A percentile compares a stretch with the other conserved stretches of the same genome.
Conservation (phyloP, 176 grass and related monocot species). For the Microstegium vimineum region DNA sequence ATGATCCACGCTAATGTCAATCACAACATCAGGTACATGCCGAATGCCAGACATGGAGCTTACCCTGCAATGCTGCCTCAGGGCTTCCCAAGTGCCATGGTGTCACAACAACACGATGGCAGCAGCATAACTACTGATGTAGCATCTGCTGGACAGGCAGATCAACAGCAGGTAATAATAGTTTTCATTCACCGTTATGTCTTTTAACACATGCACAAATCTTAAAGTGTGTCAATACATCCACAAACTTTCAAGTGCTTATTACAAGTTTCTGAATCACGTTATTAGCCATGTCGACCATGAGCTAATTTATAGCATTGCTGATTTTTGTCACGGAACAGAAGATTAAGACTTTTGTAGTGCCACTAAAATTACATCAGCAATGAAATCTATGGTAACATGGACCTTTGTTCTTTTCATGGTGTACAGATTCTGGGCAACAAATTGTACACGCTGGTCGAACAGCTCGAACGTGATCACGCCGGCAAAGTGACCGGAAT, state of each 20-base stretch:
- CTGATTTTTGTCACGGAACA: not conserved
- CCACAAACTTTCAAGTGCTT: not conserved
- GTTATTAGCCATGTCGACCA: not conserved
- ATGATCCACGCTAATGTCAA: not conserved
- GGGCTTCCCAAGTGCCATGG: not conserved
- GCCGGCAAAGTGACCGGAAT: slow-evolving; percentile 52
- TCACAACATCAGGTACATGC: slow-evolving; percentile 11
- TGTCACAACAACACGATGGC: not conserved
- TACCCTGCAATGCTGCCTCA: not conserved
- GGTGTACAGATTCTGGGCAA: slow-evolving; percentile 41
- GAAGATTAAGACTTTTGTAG: not conserved
- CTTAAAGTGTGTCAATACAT: not conserved
- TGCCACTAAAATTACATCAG: not conserved
- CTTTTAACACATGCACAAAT: not conserved
- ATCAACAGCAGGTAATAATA: slow-evolving; percentile 28
- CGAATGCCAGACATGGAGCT: not conserved
- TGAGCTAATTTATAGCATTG: not conserved
- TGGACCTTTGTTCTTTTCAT: not conserved
- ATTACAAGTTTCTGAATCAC: not conserved
- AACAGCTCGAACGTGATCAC: slow-evolving; percentile 8
- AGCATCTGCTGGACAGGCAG: slow-evolving; percentile 11
- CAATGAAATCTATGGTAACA: not conserved
- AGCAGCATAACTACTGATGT: not conserved
- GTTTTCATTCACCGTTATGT: not conserved
- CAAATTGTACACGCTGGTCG: slow-evolving; percentile 36